Base-by-base conservation (phyloP, 108 stramenopile genomes). In the Parmales sp. region DNA sequence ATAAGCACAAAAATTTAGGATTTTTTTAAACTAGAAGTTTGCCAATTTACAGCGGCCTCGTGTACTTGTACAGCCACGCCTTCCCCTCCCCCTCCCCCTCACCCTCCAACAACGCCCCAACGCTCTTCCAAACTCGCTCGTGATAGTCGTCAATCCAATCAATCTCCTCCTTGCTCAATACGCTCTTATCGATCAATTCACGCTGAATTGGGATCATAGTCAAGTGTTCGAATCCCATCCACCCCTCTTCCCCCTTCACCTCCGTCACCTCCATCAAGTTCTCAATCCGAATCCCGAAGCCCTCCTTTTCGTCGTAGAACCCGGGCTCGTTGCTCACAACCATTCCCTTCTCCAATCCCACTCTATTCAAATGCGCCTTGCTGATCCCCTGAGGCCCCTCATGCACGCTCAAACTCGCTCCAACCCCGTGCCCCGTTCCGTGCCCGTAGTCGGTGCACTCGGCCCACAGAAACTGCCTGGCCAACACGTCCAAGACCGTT, bases 391-490 rank as follows among this genome's bases (percentile, higher is more conserved):
- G 86, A 13, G 98, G 98, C 11, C 94, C 96, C 66, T 99, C 98
- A 66, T 99, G 98, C 1, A 99, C 98, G 68, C 96, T 97, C 50
- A 99, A 78, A 26, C 79, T 88, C 4, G 95, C 91, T 6, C 98
- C 98, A 31, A 99, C 95, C 25, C 98, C 98, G 73, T 96, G 95
- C 0, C 95, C 95, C 18, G 96, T 97, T 5, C 98, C 98, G 76
- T 99, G 98, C 29, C 81, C 84, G 74, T 97, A 99, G 74, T 99
- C 92, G n/a, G 83, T 83, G 22, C 95, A 93, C 3, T 60, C 73
- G 36, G 82, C 82, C 96, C 96, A 99, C 36, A 99, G 71, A 16
- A 82, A 60, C 48, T 82, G 77, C 19, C 98, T 85, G 11, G 98
- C 96, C 67, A 95, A 77, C n/a, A 84, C 90, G 78, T 99, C 98